Base-by-base conservation (phyloP, 2,329 filamentous ascomycete species). In the Zalaria obscura region DNA sequence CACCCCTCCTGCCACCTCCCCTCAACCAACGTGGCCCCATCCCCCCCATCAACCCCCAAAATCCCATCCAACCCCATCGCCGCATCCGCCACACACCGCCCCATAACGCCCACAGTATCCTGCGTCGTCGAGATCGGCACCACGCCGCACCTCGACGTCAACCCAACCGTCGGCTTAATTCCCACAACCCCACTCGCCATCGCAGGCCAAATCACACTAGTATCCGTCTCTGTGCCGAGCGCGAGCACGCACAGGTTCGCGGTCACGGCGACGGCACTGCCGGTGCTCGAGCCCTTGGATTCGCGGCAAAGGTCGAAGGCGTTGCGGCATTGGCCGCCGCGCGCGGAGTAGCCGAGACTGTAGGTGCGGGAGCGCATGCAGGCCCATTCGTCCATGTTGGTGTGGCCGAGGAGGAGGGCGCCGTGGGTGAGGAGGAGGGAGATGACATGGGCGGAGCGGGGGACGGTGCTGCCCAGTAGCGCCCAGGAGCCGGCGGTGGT, bases 1-100 rank as follows among this genome's bases (percentile, higher is more conserved):
- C 70, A 70, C 0, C 40, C 36, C 11, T 38, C 38, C 32, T 45
- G 42, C 4, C 36, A 11, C 36, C 45, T 40, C 11, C 40, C 42
- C 2, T 41, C 36, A 3, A 40, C 42, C 5, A 26, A 31, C 0
- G 42, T 42, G 39, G 29, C 38, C n/a, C 33, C 40, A 34, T 46
- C 45, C 27, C 45, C 45, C 8, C 35, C 25, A 11, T 41, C 42
- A 25, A 39, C 28, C 9, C 47, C 45, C 10, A 39, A 45, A 9
- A 48, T 47, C 2, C 38, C 42, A 27, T 48, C 41, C 4, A 48
- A 32, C 25, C 34, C 42, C 6, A 35, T 29, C 3, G 38, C 46
- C 11, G 46, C 46, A 44, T 49, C 47, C 8, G 38, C 31, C 25
- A 49, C 47, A 10, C 40, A 42, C 27, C 46, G 29, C 2, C 40